Evolutionary conservation across 2,329 filamentous ascomycete genomes (phyloP), one percentile per base, ranked within the genome.

Genomic region (Botryotinia globosa): DNA sequence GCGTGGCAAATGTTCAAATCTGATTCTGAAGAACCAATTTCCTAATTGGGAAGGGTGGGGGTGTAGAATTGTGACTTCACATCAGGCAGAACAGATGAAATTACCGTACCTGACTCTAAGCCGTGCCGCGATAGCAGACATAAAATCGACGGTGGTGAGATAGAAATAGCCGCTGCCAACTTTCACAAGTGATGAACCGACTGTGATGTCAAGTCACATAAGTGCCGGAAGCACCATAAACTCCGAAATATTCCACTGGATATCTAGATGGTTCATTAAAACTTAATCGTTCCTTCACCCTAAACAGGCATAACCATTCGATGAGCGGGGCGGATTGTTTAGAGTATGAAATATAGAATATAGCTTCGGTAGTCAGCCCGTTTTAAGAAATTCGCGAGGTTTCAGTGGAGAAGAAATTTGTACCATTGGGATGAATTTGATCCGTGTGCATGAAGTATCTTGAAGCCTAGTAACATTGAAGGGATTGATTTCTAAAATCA

Each of bases 381-480:
- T 61, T 61, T 61, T 61, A 6, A 61, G 58, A 61, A 37, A 25
- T 4, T 61, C 34, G 32, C 58, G 34, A 39, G n/a, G 2, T n/a
- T 34, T 22, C 16, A 61, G 34, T 37, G 58, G 58, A 25, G 34
- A 22, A 9, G 25, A n/a, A 6, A 20, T 14, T 61, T 20, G 58
- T 25, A 25, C 58, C 20, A 61, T 61, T 37, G 58, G 22, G 34
- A 61, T 25, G 4, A 61, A 39, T 37, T 61, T 61, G 58, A 25
- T 61, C 34, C 9, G 58, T 61, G 58, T 61, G 32, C 22, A 61
- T 61, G 58, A 61, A 61, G 10, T 25, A 61, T 14, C 20, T 61
- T 61, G 58, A 39, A 61, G 58, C 58, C 58, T 61, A 37, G 58
- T 25, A 61, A 61, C 34, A 61, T 61, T n/a, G 58, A 61, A 61